Conservation (phyloP, 306 rosid genomes). For the barrel medic (Medicago truncatula) region MtrunA17r5.0-ANR NC_053044.1:58368001-58368500, state of each 20-base stretch:
- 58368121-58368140: neutral
- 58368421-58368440: too few species aligned
- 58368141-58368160: too few species aligned
- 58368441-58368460: too few species aligned
- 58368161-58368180: neutral
- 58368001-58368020: neutral
- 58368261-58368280: slow-evolving; percentile 86
- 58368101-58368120: neutral
- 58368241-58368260: slow-evolving; percentile 66
- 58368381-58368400: too few species aligned
- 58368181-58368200: too few species aligned
- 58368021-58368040: neutral
- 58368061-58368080: neutral
- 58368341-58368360: neutral
- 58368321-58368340: neutral
- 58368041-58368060: neutral
- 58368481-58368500: too few species aligned
- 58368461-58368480: too few species aligned
- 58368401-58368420: too few species aligned
- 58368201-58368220: slow-evolving; percentile 76
- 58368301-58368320: too few species aligned
- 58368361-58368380: neutral
- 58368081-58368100: neutral
- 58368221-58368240: slow-evolving; percentile 76
- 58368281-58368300: slow-evolving; percentile 37